Percentiles rank a stretch among this genome's conserved stretches.
Evolutionary conservation across 78 protist genomes (phyloP).

Genomic region (Dictyostelium discoideum): dicty_2.7 NC_007088.5:3072001-3072500

Average conservation of each 20-base stretch:
- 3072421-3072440: no score
- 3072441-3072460: no score
- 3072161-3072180: neutral
- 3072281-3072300: constrained; percentile 70
- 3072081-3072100: neutral
- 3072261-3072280: constrained; percentile 56
- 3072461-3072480: no score
- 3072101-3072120: neutral
- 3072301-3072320: constrained; percentile 71
- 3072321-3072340: constrained; percentile 7
- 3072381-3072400: no score
- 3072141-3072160: neutral
- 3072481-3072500: no score
- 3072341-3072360: neutral
- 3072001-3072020: no score
- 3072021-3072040: neutral
- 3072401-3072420: no score
- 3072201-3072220: constrained; percentile 74
- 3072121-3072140: no score
- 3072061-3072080: neutral
- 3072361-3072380: no score
- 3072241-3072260: constrained; percentile 22
- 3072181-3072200: neutral
- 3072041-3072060: neutral
- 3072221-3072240: constrained; percentile 47